Conservation (phyloP, 2,329 filamentous ascomycete genomes). For the Cercospora janseana region DNA sequence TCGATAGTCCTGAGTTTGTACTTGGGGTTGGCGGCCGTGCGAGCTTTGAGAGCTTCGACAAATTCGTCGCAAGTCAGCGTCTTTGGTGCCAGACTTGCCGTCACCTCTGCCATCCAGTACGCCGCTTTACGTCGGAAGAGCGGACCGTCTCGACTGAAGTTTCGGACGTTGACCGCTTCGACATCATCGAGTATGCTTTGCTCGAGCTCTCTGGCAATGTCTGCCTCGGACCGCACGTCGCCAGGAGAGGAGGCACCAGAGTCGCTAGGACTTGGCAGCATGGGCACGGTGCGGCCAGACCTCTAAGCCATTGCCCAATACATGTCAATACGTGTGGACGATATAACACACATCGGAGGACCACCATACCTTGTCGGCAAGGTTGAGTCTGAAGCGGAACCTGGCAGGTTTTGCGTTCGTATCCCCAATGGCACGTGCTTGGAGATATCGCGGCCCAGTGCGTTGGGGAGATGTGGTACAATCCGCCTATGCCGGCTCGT, state of each 20-base stretch:
- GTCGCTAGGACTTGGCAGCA: conserved; percentile 9
- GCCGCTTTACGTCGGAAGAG: conserved; percentile 16
- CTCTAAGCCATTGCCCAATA: too few species aligned
- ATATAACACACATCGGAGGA: too few species aligned
- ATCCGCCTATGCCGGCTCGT: too few species aligned
- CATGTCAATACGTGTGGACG: too few species aligned
- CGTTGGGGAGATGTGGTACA: too few species aligned
- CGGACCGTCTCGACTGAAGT: conserved; percentile 9
- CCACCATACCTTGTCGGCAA: too few species aligned
- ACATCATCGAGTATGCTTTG: conserved; percentile 13
- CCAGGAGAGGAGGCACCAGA: background rate
- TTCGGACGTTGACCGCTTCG: conserved; percentile 16
- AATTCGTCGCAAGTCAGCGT: conserved; percentile 14
- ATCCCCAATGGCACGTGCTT: too few species aligned
- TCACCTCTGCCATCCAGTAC: conserved; percentile 17
- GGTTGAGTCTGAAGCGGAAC: too few species aligned
- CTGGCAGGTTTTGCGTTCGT: too few species aligned
- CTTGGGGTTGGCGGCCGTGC: conserved; percentile 4
- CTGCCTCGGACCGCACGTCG: background rate
- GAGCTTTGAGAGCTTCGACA: conserved; percentile 10
- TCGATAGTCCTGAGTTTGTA: conserved; percentile 15
- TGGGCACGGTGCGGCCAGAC: too few species aligned
- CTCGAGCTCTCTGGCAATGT: conserved; percentile 15
- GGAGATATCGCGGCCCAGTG: too few species aligned
- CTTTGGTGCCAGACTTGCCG: conserved; percentile 5